Base-by-base conservation (phyloP, 176 grass and related monocot species). In the Oryza meyeriana region DNA sequence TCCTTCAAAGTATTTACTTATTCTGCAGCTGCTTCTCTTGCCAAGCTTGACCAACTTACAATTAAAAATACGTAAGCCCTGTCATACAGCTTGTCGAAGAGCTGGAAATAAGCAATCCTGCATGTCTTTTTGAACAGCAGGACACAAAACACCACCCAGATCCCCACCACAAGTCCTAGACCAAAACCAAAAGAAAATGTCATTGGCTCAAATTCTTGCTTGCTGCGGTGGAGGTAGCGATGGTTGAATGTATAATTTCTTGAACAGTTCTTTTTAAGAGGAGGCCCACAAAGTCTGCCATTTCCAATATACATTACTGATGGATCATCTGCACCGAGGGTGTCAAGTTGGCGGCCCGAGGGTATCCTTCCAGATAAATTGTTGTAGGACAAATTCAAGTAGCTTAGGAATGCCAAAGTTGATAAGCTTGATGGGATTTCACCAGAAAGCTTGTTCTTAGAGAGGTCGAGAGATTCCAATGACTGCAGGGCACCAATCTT, bases 391-490 rank as follows among this genome's bases (percentile, higher is more conserved):
- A 91, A 50, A 8, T 91, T 84, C 38, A 91, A 58, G 4, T 61
- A 30, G 4, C 16, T 32, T 18, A 91, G 16, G 13, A 1, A 87
- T 48, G 58, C 45, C 41, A 91, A 64, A 22, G 3, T 57, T 18
- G 80, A 75, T 9, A 90, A 25, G 38, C 59, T 66, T 1, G 39
- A 0, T 0, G 80, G 84, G 29, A 90, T 87, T 50, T 12, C 36
- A 44, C 85, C 89, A 1, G 22, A 84, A 34, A 91, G 28, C 24
- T 84, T 48, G 38, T 91, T 91, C 13, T 25, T 59, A 1, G 74
- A 87, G 17, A 91, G 48, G 29, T 91, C 89, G 2, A 91, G 65
- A n/a, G 89, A 91, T 42, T 87, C 85, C 25, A 91, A 38, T 41
- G 59, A 87, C n/a, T 32, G 17, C 77, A 91, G 39, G 7, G 24